Percentiles rank a stretch among this genome's conserved stretches.
Evolutionary conservation across 1,139 yeast genomes (phyloP).

Genomic region (Arxiozyma slooffiae): DNA sequence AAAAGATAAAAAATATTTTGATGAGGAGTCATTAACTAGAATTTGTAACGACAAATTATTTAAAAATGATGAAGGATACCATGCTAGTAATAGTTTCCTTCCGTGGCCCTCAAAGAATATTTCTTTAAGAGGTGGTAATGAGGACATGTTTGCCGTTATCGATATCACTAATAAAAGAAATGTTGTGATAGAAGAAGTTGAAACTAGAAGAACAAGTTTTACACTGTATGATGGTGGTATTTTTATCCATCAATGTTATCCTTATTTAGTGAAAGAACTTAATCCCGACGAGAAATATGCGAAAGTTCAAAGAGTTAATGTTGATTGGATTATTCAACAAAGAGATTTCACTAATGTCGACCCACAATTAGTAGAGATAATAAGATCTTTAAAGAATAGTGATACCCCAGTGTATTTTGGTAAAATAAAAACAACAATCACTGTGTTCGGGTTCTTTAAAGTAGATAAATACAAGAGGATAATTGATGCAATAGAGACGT

Average conservation of each 20-base stretch:
- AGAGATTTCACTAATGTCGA: slow-evolving; percentile 90
- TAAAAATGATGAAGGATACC: slow-evolving; percentile 44
- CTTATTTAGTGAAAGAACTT: slow-evolving; percentile 77
- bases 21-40: slow-evolving; percentile 31
- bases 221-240: slow-evolving; percentile 94
- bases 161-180: slow-evolving; percentile 72
- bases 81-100: slow-evolving; percentile 51
- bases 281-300: slow-evolving; percentile 69
- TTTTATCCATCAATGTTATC: slow-evolving; percentile 84
- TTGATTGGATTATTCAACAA: slow-evolving; percentile 87
- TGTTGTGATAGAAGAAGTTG: slow-evolving; percentile 79
- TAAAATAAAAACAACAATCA: slow-evolving; percentile 53
- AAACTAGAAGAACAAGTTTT: slow-evolving; percentile 78
- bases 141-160: slow-evolving; percentile 72
- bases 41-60: slow-evolving; percentile 40
- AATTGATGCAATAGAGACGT: slow-evolving; percentile 84
- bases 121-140: slow-evolving; percentile 73
- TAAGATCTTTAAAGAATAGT: slow-evolving; percentile 42
- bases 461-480: slow-evolving; percentile 66
- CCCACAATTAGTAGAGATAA: slow-evolving; percentile 62
- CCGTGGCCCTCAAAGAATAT: slow-evolving; percentile 77
- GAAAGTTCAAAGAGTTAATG: slow-evolving; percentile 75
- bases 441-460: slow-evolving; percentile 89
- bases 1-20: slow-evolving; percentile 51
- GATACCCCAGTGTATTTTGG: slow-evolving; percentile 74